phyloP scores from a whole-genome alignment of 805 yeast genomes.

The Kodamaea sagamina region DNA sequence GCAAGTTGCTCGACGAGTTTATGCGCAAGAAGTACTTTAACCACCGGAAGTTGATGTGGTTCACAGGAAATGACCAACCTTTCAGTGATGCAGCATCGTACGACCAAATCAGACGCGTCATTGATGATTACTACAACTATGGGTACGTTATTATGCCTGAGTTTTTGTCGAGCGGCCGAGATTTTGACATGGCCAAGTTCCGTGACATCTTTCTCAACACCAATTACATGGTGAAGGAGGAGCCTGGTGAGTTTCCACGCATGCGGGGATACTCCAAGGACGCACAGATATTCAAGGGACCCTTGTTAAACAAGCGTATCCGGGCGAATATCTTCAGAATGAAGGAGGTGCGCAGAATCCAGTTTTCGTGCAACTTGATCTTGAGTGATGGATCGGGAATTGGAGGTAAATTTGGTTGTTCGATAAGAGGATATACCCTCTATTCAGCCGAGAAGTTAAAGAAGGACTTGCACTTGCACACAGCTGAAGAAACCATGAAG shows the following conservation, averaged over 20 bases:
- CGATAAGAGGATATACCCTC: conserved; percentile 72
- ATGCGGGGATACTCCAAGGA: conserved; percentile 16
- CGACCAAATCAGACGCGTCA: conserved; percentile 53
- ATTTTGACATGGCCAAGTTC: conserved; percentile 46
- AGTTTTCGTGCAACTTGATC: conserved; percentile 61
- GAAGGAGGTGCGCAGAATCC: conserved; percentile 63
- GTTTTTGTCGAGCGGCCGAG: conserved; percentile 40
- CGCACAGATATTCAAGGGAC: conserved; percentile 20
- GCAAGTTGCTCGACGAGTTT: conserved; percentile 58
- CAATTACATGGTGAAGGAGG: conserved; percentile 32
- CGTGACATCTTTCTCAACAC: conserved; percentile 59
- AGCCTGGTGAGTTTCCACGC: conserved; percentile 1
- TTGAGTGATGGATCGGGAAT: conserved; percentile 45
- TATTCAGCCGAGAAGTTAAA: conserved; percentile 54
- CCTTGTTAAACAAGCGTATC: conserved; percentile 34
- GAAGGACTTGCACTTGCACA: conserved; percentile 54
- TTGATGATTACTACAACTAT: conserved; percentile 60
- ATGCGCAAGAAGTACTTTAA: conserved; percentile 49
- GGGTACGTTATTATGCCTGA: conserved; percentile 62
- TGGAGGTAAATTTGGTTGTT: conserved; percentile 51
- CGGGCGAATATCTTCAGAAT: conserved; percentile 52
- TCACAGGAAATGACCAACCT: conserved; percentile 78
- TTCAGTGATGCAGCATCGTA: conserved; percentile 45
- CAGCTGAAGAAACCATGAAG: conserved; percentile 51
- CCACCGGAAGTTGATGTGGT: conserved; percentile 58